Conservation (phyloP, 2,329 filamentous ascomycete genomes). For the Lachnellula cervina region DNA sequence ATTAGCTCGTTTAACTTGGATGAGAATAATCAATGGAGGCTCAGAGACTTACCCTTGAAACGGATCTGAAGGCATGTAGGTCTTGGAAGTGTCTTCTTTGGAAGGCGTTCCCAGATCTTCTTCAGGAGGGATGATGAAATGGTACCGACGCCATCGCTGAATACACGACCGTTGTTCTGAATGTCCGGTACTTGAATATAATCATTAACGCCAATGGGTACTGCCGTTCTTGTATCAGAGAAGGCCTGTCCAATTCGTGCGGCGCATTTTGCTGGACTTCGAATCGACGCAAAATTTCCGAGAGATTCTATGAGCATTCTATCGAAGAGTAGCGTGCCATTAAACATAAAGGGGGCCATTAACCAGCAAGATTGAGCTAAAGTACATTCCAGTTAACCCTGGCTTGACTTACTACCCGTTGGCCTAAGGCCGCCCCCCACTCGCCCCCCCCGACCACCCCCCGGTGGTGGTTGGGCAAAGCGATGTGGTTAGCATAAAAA, state of each 20-base stretch:
- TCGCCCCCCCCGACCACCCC: no score
- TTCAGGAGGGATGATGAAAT: constrained; percentile 58
- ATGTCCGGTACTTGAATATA: constrained; percentile 46
- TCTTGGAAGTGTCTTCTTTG: constrained; percentile 38
- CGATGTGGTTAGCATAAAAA: no score
- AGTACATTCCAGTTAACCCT: neutral
- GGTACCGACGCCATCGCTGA: constrained; percentile 76
- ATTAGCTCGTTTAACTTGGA: no score
- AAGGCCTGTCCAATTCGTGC: constrained; percentile 63
- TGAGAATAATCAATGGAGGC: no score
- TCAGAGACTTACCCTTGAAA: constrained; percentile 46
- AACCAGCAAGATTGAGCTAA: constrained; percentile 64
- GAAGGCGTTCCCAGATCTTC: constrained; percentile 54
- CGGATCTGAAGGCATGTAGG: constrained; percentile 73
- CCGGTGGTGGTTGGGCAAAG: no score
- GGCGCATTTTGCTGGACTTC: constrained; percentile 52
- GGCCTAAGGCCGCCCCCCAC: no score
- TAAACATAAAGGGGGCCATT: constrained; percentile 43
- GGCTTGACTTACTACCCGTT: no score
- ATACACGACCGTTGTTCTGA: constrained; percentile 50
- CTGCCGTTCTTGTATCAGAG: constrained; percentile 65
- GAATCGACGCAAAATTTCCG: constrained; percentile 47
- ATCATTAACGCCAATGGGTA: constrained; percentile 40
- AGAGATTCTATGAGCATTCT: constrained; percentile 39
- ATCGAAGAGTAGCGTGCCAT: constrained; percentile 32